Conservation (phyloP, 352 stramenopile genomes). For the Thalassiosira hispida region DNA sequence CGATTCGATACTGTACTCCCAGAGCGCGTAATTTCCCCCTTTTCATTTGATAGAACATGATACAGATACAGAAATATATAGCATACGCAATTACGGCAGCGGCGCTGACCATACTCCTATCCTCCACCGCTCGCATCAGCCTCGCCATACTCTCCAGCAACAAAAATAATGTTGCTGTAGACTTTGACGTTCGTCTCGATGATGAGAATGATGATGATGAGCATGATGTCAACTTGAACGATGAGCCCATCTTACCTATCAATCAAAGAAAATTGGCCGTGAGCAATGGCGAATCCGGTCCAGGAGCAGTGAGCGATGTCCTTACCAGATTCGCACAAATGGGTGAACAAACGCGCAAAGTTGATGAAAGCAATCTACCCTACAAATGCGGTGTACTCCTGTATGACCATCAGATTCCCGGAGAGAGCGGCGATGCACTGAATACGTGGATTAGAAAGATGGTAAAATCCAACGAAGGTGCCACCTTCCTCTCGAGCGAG, state of each 20-base stretch:
- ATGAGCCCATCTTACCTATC: slow-evolving; percentile 22
- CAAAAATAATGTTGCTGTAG: not conserved
- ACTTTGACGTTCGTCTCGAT: not conserved
- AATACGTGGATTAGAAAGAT: slow-evolving; percentile 41
- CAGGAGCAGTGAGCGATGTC: slow-evolving; percentile 24
- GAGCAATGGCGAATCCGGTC: slow-evolving; percentile 10
- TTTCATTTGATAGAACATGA: not conserved
- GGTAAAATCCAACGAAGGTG: slow-evolving; percentile 22
- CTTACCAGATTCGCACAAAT: slow-evolving; percentile 27
- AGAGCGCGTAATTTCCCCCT: too few species aligned
- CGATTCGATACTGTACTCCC: too few species aligned
- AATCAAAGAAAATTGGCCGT: slow-evolving; percentile 24
- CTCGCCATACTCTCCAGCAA: not conserved
- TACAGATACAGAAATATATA: slow-evolving; percentile 12
- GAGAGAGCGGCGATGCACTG: slow-evolving; percentile 13
- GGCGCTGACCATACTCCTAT: slow-evolving; percentile 20
- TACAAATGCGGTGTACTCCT: slow-evolving; percentile 38
- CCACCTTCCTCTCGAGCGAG: slow-evolving; percentile 31
- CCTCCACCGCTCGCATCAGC: slow-evolving; percentile 12
- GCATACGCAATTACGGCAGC: not conserved
- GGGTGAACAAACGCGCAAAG: slow-evolving; percentile 29
- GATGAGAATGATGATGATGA: not conserved
- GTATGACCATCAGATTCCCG: slow-evolving; percentile 37
- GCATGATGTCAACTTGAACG: not conserved
- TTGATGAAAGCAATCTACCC: slow-evolving; percentile 31